Base-by-base conservation (phyloP, 1,284 basidiomycete genomes). In the Macrocystidia cucumis region DNA sequence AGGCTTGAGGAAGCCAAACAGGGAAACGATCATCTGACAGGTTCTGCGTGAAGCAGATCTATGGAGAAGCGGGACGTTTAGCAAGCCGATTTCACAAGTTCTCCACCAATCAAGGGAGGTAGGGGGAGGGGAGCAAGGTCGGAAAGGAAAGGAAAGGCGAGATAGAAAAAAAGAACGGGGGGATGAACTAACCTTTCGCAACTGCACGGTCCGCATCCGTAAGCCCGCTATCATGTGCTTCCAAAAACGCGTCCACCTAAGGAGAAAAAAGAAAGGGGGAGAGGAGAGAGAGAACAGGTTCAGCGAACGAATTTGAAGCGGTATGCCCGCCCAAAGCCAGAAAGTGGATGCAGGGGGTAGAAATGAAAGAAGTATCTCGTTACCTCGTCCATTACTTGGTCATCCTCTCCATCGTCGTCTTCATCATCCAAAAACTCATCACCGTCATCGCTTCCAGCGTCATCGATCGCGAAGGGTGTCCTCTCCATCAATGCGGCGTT, bases 391-490 rank as follows among this genome's bases (percentile, higher is more conserved):
- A 95, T 76, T 33, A 93, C 84, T 36, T 73, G 75, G 50, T 91
- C 88, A 42, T 72, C 75, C 48, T 91, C 83, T 37, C 70, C 73
- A 33, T 59, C 63, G 12, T 56, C 72, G 20, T 63, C 64, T 19
- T 71, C 72, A n/a, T 74, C 70, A 5, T 80, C 82, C 6, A 74
- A 72, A 8, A 79, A 78, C 11, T 76, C 81, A 31, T 79, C 76
- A 14, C 81, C 83, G 29, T 88, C 83, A 9, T 82, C 85, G 45
- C 91, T 87, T 38, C 79, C 82, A 3, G 82, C 88, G 55, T 91
- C 88, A 52, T 97, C 92, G 46, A 96, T 95, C 2, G 90, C 90
- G 56, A 96, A 97, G 43, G 85, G 82, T 23, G 88, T 90, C 32
- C 92, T 67, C 52, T 93, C 86, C 79, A 92, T 82, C 29, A 92